Conservation (phyloP, 192 early-diverging fungal genomes). For the Backusella westeae region DNA sequence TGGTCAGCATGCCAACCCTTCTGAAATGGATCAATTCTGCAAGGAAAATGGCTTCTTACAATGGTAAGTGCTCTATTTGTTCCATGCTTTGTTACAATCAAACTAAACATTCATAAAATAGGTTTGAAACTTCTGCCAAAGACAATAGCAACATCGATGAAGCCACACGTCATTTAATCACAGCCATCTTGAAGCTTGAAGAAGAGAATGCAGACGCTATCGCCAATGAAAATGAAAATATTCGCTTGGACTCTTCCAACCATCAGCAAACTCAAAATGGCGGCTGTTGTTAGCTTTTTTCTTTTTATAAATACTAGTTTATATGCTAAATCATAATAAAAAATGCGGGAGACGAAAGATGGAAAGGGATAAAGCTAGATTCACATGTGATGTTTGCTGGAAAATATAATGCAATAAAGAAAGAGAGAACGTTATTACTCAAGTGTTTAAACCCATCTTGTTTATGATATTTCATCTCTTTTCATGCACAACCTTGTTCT, state of each 20-base stretch:
- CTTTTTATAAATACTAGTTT: too few species aligned
- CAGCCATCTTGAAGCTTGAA: slow-evolving; percentile 40
- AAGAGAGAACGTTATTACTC: not conserved
- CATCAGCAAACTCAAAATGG: slow-evolving; percentile 10
- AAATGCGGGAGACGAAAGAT: too few species aligned
- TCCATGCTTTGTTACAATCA: not conserved
- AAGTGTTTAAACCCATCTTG: not conserved
- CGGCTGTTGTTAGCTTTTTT: slow-evolving; percentile 2
- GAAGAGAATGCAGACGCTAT: slow-evolving; percentile 25
- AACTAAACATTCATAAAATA: slow-evolving; percentile 2
- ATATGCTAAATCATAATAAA: not conserved
- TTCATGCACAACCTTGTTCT: too few species aligned
- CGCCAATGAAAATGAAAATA: not conserved
- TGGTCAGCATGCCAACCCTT: slow-evolving; percentile 25
- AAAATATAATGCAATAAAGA: not conserved
- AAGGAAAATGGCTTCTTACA: slow-evolving; percentile 49
- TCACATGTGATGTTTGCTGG: not conserved
- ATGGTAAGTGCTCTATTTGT: slow-evolving; percentile 36
- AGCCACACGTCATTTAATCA: slow-evolving; percentile 49
- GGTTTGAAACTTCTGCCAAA: slow-evolving; percentile 63
- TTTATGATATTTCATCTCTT: too few species aligned
- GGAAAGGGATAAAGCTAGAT: too few species aligned
- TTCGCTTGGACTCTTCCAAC: slow-evolving; percentile 15
- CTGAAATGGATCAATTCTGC: slow-evolving; percentile 50
- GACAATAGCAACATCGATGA: slow-evolving; percentile 62